Evolutionary conservation across 2,329 filamentous ascomycete species (phyloP), one percentile per base, ranked within the genome.

Genomic region (Colletotrichum tofieldiae): DNA sequence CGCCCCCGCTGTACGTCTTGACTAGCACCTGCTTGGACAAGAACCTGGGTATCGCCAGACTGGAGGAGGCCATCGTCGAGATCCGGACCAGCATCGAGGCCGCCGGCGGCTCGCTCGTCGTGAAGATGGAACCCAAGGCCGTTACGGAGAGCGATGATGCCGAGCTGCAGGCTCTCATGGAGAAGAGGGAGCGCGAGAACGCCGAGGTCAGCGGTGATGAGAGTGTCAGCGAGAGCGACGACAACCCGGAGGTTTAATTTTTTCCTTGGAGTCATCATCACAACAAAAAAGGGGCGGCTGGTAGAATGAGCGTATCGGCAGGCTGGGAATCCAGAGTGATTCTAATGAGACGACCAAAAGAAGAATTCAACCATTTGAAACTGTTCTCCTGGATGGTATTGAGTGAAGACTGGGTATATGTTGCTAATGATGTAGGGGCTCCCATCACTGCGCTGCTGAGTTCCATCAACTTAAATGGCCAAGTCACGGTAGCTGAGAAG

Each of bases 81-180:
- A 95, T 99, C 78, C 90, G 93, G 78, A 89, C 86, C 79, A 95
- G 89, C 82, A 99, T 99, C 81, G 90, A 92, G 81, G 87, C 84
- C 56, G 90, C 93, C 0, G 93, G 93, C 65, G 96, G 96, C 73
- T 91, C 91, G 80, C 93, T 96, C 80, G 89, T 92, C 54, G 93
- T 98, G 78, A 98, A 97, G 91, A 99, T 99, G 96, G 95, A 96
- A 79, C 96, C 96, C 77, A 98, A 98, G 91, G 96, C 97, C 5
- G 96, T 99, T 74, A 99, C 96, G 1, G 97, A 98, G 89, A 97
- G 95, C 83, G 97, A 99, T 79, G 96, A 99, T 80, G 96, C 96
- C 35, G 95, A 98, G 84, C 88, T 99, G 76, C 95, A 98, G 83
- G 96, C 96, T 64, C 90, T 99, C 76, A 99, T 99, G 96, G 96